Conservation (phyloP, 371 early-diverging fungal genomes). For the Syncephalastrum monosporum region DNA sequence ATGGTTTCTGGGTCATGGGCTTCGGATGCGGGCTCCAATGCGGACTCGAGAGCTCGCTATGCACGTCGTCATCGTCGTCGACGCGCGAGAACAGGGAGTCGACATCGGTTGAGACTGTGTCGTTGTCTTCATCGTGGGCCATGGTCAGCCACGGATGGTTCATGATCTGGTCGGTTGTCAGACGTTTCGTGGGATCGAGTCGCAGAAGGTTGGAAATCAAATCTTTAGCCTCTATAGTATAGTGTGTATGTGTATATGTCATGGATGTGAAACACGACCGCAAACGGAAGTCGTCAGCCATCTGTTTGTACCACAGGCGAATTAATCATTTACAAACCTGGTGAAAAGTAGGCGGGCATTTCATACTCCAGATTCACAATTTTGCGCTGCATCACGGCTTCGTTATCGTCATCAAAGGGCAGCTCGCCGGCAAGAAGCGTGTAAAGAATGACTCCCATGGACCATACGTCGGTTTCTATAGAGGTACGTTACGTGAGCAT, state of each 20-base stretch:
- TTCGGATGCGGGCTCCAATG: constrained; percentile 5
- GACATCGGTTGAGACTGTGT: constrained; percentile 27
- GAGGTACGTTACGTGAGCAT: neutral
- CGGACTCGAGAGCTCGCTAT: constrained; percentile 18
- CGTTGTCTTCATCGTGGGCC: constrained; percentile 28
- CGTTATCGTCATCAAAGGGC: constrained; percentile 86
- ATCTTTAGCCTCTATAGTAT: constrained; percentile 40
- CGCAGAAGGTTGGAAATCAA: constrained; percentile 61
- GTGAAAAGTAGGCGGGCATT: constrained; percentile 64
- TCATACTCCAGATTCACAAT: constrained; percentile 74
- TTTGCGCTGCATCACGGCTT: constrained; percentile 65
- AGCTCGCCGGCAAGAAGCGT: constrained; percentile 79
- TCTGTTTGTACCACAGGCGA: too few species aligned
- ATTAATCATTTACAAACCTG: constrained; percentile 33
- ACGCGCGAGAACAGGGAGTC: constrained; percentile 28
- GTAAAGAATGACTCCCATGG: constrained; percentile 81
- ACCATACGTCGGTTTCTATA: constrained; percentile 85
- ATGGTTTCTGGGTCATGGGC: neutral
- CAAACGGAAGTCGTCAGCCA: too few species aligned
- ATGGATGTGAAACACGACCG: too few species aligned
- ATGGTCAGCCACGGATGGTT: constrained; percentile 69
- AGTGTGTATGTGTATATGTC: neutral
- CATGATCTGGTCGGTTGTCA: constrained; percentile 64
- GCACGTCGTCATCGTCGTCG: constrained; percentile 24
- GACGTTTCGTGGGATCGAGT: constrained; percentile 63